phyloP scores from a whole-genome alignment of 192 early-diverging fungal genomes.

The Geosiphon pyriformis region DNA sequence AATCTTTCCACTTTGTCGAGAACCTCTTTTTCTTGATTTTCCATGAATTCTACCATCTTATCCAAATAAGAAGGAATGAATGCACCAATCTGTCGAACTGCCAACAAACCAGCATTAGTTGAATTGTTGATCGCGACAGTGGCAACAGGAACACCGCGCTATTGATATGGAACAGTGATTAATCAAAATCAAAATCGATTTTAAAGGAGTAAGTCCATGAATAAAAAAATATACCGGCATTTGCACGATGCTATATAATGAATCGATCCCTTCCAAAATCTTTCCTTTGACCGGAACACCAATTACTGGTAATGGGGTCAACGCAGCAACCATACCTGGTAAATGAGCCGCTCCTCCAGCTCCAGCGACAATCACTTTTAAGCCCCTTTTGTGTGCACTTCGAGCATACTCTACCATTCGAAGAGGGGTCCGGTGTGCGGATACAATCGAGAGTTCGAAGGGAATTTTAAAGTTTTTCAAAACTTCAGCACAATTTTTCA shows the following conservation, averaged over 20 bases:
- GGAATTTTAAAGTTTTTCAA: slow-evolving; percentile 86
- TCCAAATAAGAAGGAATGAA: slow-evolving; percentile 69
- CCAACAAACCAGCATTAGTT: slow-evolving; percentile 92
- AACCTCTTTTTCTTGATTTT: slow-evolving; percentile 82
- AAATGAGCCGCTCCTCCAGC: slow-evolving; percentile 98
- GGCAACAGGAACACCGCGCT: slow-evolving; percentile 97
- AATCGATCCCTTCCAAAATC: slow-evolving; percentile 93
- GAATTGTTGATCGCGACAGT: slow-evolving; percentile 99
- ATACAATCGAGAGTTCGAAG: slow-evolving; percentile 96
- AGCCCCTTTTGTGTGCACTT: slow-evolving; percentile 77
- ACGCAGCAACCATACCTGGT: slow-evolving; percentile 98
- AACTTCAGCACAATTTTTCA: slow-evolving; percentile 87
- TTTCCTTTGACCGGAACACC: slow-evolving; percentile 94
- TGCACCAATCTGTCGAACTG: slow-evolving; percentile 84
- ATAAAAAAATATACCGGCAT: slow-evolving; percentile 78
- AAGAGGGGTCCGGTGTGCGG: slow-evolving; percentile 92
- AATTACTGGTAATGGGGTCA: slow-evolving; percentile 96
- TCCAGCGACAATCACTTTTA: slow-evolving; percentile 97
- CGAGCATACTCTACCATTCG: slow-evolving; percentile 92
- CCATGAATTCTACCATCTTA: slow-evolving; percentile 73
- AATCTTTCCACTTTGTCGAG: slow-evolving; percentile 80
- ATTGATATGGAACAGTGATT: slow-evolving; percentile 11
- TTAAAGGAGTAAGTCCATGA: neutral
- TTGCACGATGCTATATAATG: slow-evolving; percentile 96
- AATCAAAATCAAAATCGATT: neutral